Evolutionary conservation across 2,329 filamentous ascomycete genomes (phyloP).

Genomic region (Fusarium sacchari): DNA sequence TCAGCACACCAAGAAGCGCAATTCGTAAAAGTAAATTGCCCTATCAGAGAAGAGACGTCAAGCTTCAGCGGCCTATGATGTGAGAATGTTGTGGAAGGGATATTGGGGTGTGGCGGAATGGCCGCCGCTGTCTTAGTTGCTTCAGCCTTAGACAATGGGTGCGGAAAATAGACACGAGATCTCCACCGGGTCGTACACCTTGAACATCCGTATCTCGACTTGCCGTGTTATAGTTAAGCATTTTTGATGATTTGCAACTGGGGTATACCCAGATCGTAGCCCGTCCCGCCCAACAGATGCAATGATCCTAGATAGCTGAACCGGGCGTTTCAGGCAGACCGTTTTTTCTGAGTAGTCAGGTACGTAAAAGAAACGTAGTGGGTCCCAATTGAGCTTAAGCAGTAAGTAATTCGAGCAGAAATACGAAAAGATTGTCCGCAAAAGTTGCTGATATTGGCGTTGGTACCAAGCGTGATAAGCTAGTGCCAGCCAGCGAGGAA

Average conservation of each 20-base stretch:
- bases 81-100: conserved; percentile 3
- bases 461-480: conserved; percentile 8
- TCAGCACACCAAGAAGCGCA: conserved; percentile 19
- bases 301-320: neutral
- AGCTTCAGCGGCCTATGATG: neutral
- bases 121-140: neutral
- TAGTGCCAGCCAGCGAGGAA: conserved; percentile 34
- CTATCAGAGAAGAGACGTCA: neutral
- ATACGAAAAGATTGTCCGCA: conserved; percentile 26
- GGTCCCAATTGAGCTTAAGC: conserved; percentile 15
- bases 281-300: neutral
- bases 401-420: conserved; percentile 15
- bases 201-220: neutral
- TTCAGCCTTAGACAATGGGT: conserved; percentile 4
- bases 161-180: conserved; percentile 19
- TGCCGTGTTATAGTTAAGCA: neutral
- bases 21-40: conserved; percentile 1
- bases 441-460: conserved; percentile 14
- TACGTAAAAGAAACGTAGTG: conserved; percentile 22
- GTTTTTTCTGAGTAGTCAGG: conserved; percentile 6
- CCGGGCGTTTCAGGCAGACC: conserved; percentile 12
- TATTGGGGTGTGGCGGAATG: conserved; percentile 1
- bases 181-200: neutral
- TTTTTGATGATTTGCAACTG: neutral
- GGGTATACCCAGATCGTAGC: conserved; percentile 12